A percentile compares a stretch with the other conserved stretches of the same genome.
These are phyloP conservation scores for Sporothrix inflata DNA, from an alignment of 2,329 filamentous ascomycete genomes.

Conservation along the genomic window DNA sequence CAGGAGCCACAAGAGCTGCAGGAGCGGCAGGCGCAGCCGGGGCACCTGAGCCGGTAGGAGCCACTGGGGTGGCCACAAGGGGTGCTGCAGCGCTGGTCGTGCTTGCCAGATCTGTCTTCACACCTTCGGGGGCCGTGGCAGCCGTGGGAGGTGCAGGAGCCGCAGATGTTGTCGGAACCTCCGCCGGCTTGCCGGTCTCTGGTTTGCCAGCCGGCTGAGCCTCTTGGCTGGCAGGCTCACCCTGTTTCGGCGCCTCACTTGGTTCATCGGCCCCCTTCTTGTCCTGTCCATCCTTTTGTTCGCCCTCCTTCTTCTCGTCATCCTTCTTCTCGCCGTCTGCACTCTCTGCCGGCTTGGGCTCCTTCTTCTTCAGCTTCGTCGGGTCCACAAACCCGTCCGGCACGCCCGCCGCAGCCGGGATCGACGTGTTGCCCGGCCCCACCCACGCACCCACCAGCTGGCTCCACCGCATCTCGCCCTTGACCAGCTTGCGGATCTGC, in stretches of 20 bases:
- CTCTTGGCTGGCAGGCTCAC: not conserved
- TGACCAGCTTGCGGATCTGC: constrained; percentile 74
- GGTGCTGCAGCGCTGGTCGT: not conserved
- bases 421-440: constrained; percentile 56
- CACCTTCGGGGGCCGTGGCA: not conserved
- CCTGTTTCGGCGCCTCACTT: not conserved
- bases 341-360: constrained; percentile 9
- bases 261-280: not conserved
- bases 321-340: constrained; percentile 19
- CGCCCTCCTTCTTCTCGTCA: not conserved
- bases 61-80: not conserved
- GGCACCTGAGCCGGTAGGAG: not conserved
- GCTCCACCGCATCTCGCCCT: constrained; percentile 82
- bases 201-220: not conserved
- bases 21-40: not conserved
- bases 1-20: not conserved
- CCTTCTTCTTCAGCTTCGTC: constrained; percentile 33
- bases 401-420: constrained; percentile 71
- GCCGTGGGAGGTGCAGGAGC: not conserved
- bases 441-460: constrained; percentile 80
- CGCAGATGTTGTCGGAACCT: not conserved
- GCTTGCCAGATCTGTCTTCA: too few species aligned
- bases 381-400: constrained; percentile 69
- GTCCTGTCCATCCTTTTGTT: not conserved
- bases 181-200: not conserved